A percentile compares a stretch with the other conserved stretches of the same genome.
These are phyloP conservation scores for Arabidopsis thaliana DNA, from an alignment of 345 rosid species.

Conservation along the genomic window TAIR10.1 NC_003074.8:4058001-4058500, in stretches of 20 bases:
- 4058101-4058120: slow-evolving; percentile 72
- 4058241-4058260: slow-evolving; percentile 58
- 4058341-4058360: slow-evolving; percentile 63
- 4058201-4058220: slow-evolving; percentile 73
- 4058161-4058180: slow-evolving; percentile 53
- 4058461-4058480: slow-evolving; percentile 57
- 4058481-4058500: slow-evolving; percentile 61
- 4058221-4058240: slow-evolving; percentile 85
- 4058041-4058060: slow-evolving; percentile 50
- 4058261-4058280: slow-evolving; percentile 58
- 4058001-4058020: slow-evolving; percentile 76
- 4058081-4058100: slow-evolving; percentile 67
- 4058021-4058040: slow-evolving; percentile 57
- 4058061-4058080: slow-evolving; percentile 57
- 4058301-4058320: slow-evolving; percentile 73
- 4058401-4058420: slow-evolving; percentile 61
- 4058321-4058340: slow-evolving; percentile 73
- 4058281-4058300: slow-evolving; percentile 60
- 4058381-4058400: slow-evolving; percentile 60
- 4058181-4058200: slow-evolving; percentile 60
- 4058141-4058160: slow-evolving; percentile 57
- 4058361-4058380: slow-evolving; percentile 61
- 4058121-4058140: slow-evolving; percentile 59
- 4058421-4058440: slow-evolving; percentile 69
- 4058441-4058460: slow-evolving; percentile 69